phyloP scores from a whole-genome alignment of 768 basidiomycete genomes.

The Lactarius pseudohatsudake region DNA sequence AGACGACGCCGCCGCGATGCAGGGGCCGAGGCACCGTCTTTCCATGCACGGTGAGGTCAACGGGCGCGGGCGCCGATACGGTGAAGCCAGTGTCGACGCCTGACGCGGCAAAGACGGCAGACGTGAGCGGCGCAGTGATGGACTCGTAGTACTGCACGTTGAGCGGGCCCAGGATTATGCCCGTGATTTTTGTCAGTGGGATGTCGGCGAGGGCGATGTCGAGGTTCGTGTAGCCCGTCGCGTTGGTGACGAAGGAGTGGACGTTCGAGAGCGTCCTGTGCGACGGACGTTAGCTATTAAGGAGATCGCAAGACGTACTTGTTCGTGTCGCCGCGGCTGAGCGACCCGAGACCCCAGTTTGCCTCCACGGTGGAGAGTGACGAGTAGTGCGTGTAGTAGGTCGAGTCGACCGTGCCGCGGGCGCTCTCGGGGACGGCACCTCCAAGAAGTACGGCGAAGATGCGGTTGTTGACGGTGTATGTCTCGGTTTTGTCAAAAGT shows the following conservation, averaged over 20 bases:
- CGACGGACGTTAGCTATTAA: too few species aligned
- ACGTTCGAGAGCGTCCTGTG: constrained; percentile 44
- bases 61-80: neutral
- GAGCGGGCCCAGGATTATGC: constrained; percentile 44
- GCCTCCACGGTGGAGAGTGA: too few species aligned
- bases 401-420: constrained; percentile 47
- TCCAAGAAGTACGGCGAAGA: constrained; percentile 47
- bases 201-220: constrained; percentile 32
- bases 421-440: constrained; percentile 44
- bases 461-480: constrained; percentile 47
- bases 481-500: constrained; percentile 67
- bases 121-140: too few species aligned
- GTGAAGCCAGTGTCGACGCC: constrained; percentile 40
- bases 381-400: constrained; percentile 56
- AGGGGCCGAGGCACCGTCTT: too few species aligned
- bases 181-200: constrained; percentile 44
- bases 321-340: too few species aligned
- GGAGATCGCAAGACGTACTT: too few species aligned
- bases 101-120: neutral
- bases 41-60: too few species aligned
- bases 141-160: constrained; percentile 40
- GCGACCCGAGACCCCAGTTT: too few species aligned
- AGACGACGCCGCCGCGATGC: neutral
- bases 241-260: constrained; percentile 55
- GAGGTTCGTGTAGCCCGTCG: constrained; percentile 46